These are phyloP conservation scores for Barbatosphaeria neglecta DNA, from an alignment of 495 filamentous ascomycete genomes.

Conservation along the genomic window DNA sequence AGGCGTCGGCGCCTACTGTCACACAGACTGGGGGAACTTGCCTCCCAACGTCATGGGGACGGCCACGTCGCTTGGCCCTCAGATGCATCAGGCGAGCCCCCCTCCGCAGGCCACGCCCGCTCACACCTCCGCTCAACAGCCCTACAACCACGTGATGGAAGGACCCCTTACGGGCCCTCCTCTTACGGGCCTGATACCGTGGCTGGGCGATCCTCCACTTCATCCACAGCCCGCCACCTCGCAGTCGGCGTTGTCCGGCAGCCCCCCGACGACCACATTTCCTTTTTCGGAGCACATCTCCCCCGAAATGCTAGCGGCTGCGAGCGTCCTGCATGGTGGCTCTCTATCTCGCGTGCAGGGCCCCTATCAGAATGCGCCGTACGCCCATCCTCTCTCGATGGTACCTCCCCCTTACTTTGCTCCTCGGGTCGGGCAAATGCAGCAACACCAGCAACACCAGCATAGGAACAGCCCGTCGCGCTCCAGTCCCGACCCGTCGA, in stretches of 20 bases:
- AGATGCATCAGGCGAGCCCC: too few species aligned
- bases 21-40: constrained; percentile 44
- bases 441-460: too few species aligned
- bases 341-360: constrained; percentile 6
- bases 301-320: constrained; percentile 36
- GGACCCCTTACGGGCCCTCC: too few species aligned
- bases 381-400: neutral
- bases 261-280: constrained; percentile 2
- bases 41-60: constrained; percentile 51
- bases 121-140: constrained; percentile 3
- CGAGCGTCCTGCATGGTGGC: constrained; percentile 18
- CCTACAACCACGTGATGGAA: neutral
- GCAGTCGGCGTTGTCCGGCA: neutral
- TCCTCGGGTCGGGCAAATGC: too few species aligned
- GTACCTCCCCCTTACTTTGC: too few species aligned
- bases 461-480: too few species aligned
- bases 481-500: constrained; percentile 5
- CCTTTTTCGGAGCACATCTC: constrained; percentile 10
- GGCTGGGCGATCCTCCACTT: too few species aligned
- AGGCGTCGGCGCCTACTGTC: constrained; percentile 34
- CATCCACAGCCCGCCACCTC: constrained; percentile 12
- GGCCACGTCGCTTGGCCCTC: constrained; percentile 48
- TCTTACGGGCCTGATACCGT: too few species aligned
- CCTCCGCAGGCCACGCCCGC: too few species aligned
- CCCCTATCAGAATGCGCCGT: neutral